Conservation (phyloP, 345 rosid genomes). For the Streptanthus diversifolius region DNA sequence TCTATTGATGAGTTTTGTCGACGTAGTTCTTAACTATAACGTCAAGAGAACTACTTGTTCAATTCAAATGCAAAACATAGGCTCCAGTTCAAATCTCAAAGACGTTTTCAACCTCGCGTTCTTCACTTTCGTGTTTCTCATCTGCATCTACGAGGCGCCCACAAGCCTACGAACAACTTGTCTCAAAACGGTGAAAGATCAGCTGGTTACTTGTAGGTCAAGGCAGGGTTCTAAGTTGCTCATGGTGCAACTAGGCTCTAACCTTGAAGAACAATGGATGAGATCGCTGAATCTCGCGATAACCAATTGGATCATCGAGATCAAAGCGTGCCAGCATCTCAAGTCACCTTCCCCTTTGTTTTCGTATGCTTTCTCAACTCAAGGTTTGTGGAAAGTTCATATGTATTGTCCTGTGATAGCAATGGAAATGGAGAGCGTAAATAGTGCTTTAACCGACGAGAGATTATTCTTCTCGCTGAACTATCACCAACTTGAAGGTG, state of each 20-base stretch:
- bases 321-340: slow-evolving; percentile 36
- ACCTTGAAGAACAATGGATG: slow-evolving; percentile 89
- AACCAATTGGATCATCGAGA: slow-evolving; percentile 73
- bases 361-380: slow-evolving; percentile 60
- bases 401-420: slow-evolving; percentile 80
- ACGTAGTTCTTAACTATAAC: slow-evolving; percentile 57
- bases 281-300: slow-evolving; percentile 75
- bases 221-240: slow-evolving; percentile 59
- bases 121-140: slow-evolving; percentile 54
- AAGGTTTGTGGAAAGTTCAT: slow-evolving; percentile 81
- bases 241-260: slow-evolving; percentile 65
- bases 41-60: slow-evolving; percentile 34
- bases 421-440: slow-evolving; percentile 57
- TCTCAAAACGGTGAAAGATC: slow-evolving; percentile 50
- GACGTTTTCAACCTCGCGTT: slow-evolving; percentile 64
- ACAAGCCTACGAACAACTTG: slow-evolving; percentile 52
- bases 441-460: slow-evolving; percentile 50
- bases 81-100: slow-evolving; percentile 35
- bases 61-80: slow-evolving; percentile 44
- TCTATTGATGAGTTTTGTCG: slow-evolving; percentile 52
- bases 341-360: slow-evolving; percentile 71
- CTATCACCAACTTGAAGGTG: slow-evolving; percentile 87
- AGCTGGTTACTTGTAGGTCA: slow-evolving; percentile 38
- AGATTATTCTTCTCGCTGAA: slow-evolving; percentile 67
- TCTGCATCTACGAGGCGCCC: slow-evolving; percentile 85